phyloP scores from a whole-genome alignment of 441 rosid genomes.

The Hura crepitans region DNA sequence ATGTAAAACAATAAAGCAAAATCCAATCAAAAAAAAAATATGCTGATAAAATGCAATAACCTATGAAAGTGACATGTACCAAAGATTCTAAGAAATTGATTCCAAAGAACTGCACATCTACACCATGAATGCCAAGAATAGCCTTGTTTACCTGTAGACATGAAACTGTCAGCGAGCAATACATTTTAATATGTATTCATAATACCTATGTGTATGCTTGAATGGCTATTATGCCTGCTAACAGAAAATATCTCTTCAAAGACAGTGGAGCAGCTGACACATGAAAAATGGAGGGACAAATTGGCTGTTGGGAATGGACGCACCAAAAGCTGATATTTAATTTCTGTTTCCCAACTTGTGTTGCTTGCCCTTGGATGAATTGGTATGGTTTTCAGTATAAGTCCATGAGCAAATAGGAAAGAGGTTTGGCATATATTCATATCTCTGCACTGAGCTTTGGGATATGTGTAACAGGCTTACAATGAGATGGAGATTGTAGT shows the following conservation, averaged over 20 bases:
- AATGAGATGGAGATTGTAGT: neutral
- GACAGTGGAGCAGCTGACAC: neutral
- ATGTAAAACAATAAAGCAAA: constrained; percentile 20
- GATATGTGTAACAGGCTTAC: neutral
- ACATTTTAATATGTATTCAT: neutral
- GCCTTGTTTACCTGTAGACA: constrained; percentile 78
- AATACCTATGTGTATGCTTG: neutral
- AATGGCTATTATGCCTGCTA: neutral
- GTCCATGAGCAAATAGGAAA: constrained; percentile 1
- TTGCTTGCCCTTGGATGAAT: neutral
- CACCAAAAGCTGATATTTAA: neutral
- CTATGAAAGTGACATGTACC: constrained; percentile 41
- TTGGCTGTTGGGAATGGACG: neutral
- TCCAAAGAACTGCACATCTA: constrained; percentile 74
- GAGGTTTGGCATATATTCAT: neutral
- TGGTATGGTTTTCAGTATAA: neutral
- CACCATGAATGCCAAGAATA: constrained; percentile 65
- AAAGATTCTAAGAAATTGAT: constrained; percentile 82
- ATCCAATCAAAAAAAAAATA: constrained; percentile 17
- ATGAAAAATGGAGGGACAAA: neutral
- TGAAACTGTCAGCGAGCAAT: constrained; percentile 28
- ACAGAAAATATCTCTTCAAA: neutral
- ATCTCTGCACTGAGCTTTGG: neutral
- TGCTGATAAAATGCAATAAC: constrained; percentile 11
- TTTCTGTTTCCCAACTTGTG: neutral